Evolutionary conservation across 345 rosid species (phyloP).

Genomic region (Hypericum perforatum): DNA sequence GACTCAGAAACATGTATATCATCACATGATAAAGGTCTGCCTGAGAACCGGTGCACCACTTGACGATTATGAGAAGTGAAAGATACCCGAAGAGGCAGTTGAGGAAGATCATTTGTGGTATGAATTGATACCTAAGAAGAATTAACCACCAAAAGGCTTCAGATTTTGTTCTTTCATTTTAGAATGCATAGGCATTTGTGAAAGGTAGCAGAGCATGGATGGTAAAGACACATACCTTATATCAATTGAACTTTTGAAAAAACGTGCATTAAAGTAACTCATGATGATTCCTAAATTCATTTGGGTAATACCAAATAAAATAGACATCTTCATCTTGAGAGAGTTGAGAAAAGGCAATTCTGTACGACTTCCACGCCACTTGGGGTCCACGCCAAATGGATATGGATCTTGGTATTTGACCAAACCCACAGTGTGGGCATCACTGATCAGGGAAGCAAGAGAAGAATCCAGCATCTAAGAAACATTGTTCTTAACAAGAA

Average conservation of each 20-base stretch:
- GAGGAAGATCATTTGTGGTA: constrained; percentile 93
- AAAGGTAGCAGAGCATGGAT: background rate
- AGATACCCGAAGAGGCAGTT: constrained; percentile 93
- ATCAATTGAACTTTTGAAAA: constrained; percentile 62
- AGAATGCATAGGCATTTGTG: background rate
- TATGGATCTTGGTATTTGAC: constrained; percentile 70
- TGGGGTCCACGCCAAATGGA: constrained; percentile 98
- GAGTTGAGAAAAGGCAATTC: constrained; percentile 93
- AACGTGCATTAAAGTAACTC: constrained; percentile 88
- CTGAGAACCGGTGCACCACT: constrained; percentile 98
- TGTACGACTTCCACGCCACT: constrained; percentile 98
- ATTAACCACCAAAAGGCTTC: constrained; percentile 14
- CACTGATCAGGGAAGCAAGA: constrained; percentile 38
- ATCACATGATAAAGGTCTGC: constrained; percentile 98
- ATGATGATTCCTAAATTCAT: constrained; percentile 82
- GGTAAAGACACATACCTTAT: constrained; percentile 38
- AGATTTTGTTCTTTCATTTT: background rate
- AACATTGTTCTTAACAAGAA: background rate
- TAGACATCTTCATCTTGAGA: constrained; percentile 97
- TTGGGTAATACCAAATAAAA: constrained; percentile 81
- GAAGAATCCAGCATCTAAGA: background rate
- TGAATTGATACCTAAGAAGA: constrained; percentile 81
- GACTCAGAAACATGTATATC: constrained; percentile 98
- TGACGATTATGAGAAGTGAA: constrained; percentile 76
- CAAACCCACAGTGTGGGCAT: constrained; percentile 65